phyloP scores from a whole-genome alignment of 257 asterid genomes.

The Nicotiana otophora region DNA sequence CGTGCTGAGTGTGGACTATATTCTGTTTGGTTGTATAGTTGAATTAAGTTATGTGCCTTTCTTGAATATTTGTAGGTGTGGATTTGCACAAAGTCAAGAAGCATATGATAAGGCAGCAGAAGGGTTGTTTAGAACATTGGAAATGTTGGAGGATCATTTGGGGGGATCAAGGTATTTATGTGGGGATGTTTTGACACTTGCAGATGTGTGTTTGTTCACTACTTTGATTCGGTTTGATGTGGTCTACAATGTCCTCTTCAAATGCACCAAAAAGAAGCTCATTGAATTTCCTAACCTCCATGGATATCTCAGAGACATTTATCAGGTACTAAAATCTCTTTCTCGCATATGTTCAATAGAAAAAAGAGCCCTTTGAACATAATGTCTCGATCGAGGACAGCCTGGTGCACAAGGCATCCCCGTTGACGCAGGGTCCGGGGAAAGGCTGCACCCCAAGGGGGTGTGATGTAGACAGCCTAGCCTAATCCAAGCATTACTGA shows the following conservation, averaged over 20 bases:
- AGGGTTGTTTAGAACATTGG: conserved; percentile 57
- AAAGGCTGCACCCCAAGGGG: too few species aligned
- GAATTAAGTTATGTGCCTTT: not conserved
- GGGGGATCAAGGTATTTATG: conserved; percentile 58
- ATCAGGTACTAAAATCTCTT: conserved; percentile 49
- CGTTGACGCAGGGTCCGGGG: too few species aligned
- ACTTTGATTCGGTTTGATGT: conserved; percentile 85
- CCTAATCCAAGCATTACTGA: too few species aligned
- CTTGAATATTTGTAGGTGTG: conserved; percentile 49
- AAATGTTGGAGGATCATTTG: conserved; percentile 67
- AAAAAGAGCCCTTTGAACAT: not conserved
- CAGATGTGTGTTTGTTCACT: conserved; percentile 88
- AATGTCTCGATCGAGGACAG: not conserved
- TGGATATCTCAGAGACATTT: conserved; percentile 74
- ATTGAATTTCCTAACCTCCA: conserved; percentile 64
- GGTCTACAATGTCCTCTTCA: conserved; percentile 80
- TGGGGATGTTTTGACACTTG: conserved; percentile 67
- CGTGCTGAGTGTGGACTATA: not conserved
- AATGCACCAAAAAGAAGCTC: conserved; percentile 93
- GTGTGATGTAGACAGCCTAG: too few species aligned
- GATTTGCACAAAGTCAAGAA: conserved; percentile 94
- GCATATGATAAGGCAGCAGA: conserved; percentile 65
- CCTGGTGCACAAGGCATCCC: too few species aligned
- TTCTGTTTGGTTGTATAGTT: too few species aligned
- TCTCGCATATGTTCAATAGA: not conserved